Conservation (phyloP, 352 stramenopile genomes). For the Phytophthora pinifolia region DNA sequence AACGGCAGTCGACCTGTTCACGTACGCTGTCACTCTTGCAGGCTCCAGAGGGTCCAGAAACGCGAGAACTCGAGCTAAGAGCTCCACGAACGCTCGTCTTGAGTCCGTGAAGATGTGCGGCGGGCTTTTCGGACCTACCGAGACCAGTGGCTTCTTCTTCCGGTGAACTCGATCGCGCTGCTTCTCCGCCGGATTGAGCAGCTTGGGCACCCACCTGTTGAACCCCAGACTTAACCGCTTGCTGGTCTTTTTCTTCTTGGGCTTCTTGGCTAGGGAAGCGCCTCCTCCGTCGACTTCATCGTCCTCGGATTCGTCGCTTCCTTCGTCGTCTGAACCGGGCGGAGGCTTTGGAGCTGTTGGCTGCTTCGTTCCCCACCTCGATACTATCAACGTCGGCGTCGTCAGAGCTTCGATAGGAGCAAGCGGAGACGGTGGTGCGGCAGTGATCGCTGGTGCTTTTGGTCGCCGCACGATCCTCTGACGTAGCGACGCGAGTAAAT, state of each 20-base stretch:
- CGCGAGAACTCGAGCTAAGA: conserved; percentile 38
- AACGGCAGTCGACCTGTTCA: conserved; percentile 37
- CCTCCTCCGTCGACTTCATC: conserved; percentile 2
- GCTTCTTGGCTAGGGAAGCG: not conserved
- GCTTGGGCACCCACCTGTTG: conserved; percentile 44
- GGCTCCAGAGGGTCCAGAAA: conserved; percentile 41
- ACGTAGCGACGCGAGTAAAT: conserved; percentile 25
- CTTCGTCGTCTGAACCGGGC: conserved; percentile 17
- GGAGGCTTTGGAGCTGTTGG: conserved; percentile 22
- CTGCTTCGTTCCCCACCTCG: not conserved
- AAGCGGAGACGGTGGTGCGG: not conserved
- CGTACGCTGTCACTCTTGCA: conserved; percentile 24
- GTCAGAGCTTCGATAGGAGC: not conserved
- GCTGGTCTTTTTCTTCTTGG: conserved; percentile 15
- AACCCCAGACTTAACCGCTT: conserved; percentile 16
- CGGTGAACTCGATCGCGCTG: conserved; percentile 35
- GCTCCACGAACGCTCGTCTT: conserved; percentile 14
- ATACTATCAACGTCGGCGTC: not conserved
- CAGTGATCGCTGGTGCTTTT: conserved; percentile 15
- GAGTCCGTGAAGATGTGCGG: conserved; percentile 29
- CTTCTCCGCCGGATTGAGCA: conserved; percentile 40
- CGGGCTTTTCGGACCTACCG: conserved; percentile 4
- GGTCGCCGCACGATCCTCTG: conserved; percentile 12
- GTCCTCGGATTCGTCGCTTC: conserved; percentile 18
- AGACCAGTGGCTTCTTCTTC: conserved; percentile 31